phyloP scores from a whole-genome alignment of 306 rosid species.

The Vigna trinervia region DNA sequence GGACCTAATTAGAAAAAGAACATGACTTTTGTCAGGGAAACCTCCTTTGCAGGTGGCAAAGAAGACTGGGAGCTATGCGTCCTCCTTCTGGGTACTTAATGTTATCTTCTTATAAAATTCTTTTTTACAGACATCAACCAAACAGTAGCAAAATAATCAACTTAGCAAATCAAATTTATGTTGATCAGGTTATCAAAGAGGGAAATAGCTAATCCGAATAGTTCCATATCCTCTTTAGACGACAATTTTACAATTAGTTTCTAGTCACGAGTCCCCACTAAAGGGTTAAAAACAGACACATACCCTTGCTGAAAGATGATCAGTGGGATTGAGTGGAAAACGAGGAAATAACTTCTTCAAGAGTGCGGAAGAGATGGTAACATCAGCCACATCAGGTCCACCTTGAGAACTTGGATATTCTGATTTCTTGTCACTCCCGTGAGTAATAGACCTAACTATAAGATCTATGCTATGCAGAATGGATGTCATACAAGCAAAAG shows the following conservation, averaged over 20 bases:
- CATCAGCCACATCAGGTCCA: constrained; percentile 51
- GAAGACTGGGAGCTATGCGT: too few relatives aligned
- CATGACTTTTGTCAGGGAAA: background rate
- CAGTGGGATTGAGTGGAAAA: constrained; percentile 69
- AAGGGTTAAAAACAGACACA: constrained; percentile 19
- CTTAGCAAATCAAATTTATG: constrained; percentile 35
- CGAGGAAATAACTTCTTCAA: constrained; percentile 65
- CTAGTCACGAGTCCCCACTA: constrained; percentile 21
- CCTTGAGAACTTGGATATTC: constrained; percentile 53
- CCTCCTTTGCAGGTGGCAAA: background rate
- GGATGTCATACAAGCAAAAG: constrained; percentile 72
- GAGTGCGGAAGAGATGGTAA: constrained; percentile 55
- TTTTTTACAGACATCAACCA: constrained; percentile 3
- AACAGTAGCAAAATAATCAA: background rate
- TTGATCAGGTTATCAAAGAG: constrained; percentile 12
- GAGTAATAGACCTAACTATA: constrained; percentile 58
- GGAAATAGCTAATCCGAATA: constrained; percentile 27
- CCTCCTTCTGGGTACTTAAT: background rate
- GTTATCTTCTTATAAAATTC: background rate
- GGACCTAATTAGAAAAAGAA: constrained; percentile 19
- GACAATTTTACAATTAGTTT: constrained; percentile 8
- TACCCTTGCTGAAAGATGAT: constrained; percentile 70
- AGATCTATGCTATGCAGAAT: constrained; percentile 75
- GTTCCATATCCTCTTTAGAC: constrained; percentile 33
- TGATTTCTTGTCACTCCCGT: constrained; percentile 50